These are phyloP conservation scores for Lindgomyces ingoldianus DNA, from an alignment of 495 filamentous ascomycete genomes.

Conservation along the genomic window DNA sequence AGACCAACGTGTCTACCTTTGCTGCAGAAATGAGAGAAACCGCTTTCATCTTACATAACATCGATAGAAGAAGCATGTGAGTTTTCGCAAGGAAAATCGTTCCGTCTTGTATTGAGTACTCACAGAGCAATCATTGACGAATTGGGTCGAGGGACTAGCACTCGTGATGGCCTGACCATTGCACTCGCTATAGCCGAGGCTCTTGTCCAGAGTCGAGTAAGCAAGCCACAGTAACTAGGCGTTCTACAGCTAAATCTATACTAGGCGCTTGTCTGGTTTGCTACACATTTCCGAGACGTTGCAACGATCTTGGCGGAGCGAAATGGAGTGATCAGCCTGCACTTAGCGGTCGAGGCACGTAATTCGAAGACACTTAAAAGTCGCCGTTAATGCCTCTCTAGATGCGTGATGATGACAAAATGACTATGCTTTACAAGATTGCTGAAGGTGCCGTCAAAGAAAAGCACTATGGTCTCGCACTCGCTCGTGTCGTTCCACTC, in stretches of 20 bases:
- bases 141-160: conserved; percentile 88
- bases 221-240: background rate
- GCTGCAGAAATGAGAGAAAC: conserved; percentile 94
- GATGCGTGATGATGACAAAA: conserved; percentile 47
- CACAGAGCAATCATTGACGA: conserved; percentile 79
- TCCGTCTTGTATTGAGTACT: background rate
- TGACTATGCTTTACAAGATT: conserved; percentile 87
- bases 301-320: conserved; percentile 72
- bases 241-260: conserved; percentile 53
- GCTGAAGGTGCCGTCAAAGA: conserved; percentile 67
- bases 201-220: conserved; percentile 65
- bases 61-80: conserved; percentile 67
- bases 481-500: conserved; percentile 75
- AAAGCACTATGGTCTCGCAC: conserved; percentile 74
- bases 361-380: background rate
- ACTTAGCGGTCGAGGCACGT: conserved; percentile 70
- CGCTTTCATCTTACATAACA: conserved; percentile 82
- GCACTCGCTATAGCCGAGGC: conserved; percentile 88
- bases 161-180: conserved; percentile 82
- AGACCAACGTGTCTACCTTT: conserved; percentile 91
- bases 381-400: background rate
- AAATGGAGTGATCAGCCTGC: conserved; percentile 75
- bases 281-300: conserved; percentile 86
- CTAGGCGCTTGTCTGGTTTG: conserved; percentile 79
- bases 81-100: background rate